Evolutionary conservation across 345 rosid species (phyloP).

Genomic region (Salix koriyanagi): DNA sequence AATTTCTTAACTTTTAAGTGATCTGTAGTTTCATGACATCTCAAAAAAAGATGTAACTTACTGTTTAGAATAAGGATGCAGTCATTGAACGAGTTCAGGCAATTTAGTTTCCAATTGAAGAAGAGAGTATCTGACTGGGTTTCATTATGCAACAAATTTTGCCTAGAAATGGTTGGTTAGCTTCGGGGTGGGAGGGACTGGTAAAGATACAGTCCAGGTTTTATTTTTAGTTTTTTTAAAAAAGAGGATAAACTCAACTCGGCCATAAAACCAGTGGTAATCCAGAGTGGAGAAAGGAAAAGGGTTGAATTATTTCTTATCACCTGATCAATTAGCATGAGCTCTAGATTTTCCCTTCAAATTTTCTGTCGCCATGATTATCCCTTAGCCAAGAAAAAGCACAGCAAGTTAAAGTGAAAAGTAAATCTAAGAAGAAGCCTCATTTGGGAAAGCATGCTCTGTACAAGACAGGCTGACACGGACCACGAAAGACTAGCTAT

Average conservation of each 20-base stretch:
- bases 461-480: slow-evolving; percentile 24
- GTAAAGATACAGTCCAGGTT: background rate
- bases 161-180: background rate
- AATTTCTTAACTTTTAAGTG: too few relatives aligned
- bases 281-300: background rate
- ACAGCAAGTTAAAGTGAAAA: background rate
- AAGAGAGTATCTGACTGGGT: background rate
- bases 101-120: background rate
- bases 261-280: background rate
- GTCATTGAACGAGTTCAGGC: background rate
- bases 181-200: background rate
- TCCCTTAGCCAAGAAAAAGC: background rate
- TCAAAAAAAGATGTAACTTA: too few relatives aligned
- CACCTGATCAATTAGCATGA: background rate
- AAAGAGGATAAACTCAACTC: background rate
- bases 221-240: background rate
- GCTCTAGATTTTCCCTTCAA: background rate
- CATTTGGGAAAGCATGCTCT: slow-evolving; percentile 18
- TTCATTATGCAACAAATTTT: background rate
- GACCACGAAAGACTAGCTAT: slow-evolving; percentile 13
- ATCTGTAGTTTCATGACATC: too few relatives aligned
- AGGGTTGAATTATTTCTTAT: background rate
- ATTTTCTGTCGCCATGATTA: background rate
- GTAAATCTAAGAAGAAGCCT: slow-evolving; percentile 14
- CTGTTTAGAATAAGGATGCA: background rate